Evolutionary conservation across 352 stramenopile species (phyloP), one percentile per base, ranked within the genome.

Genomic region (Peronospora belbahrii): DNA sequence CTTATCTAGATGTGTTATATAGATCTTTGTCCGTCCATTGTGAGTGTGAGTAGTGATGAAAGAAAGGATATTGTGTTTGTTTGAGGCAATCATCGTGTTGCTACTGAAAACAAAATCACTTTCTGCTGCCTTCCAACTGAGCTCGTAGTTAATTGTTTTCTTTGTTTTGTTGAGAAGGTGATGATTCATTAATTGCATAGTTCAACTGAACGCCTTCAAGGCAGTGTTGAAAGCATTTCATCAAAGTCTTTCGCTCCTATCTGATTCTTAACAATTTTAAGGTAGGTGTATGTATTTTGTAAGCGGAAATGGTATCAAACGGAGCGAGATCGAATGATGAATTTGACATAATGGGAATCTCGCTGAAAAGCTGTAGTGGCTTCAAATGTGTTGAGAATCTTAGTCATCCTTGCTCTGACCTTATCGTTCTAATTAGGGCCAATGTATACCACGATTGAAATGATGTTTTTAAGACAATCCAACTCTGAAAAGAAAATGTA

Each of bases 111-210:
- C 63, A 77, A 67, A 74, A 79, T 71, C 66, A 83, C 70, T 86
- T 86, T 86, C 74, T 86, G 74, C 72, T 86, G 74, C 74, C 74
- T 85, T 86, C 71, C 74, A 76, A 86, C 74, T 83, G 74, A 86
- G 74, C 74, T 83, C 80, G 64, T 37, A n/a, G 27, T 22, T 45
- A 6, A n/a, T 32, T 34, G 13, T 42, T 35, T 18, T 32, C 8
- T 42, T 8, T 56, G 22, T 41, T 6, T 9, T 55, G 15, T 63
- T 68, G 69, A 72, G 62, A 52, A 84, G 56, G 50, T 83, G 69
- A 84, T 78, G 71, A 84, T 65, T 65, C 42, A 70, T 48, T 64
- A 56, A 67, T 80, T 14, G 70, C 74, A 86, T 86, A 86, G 74
- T 86, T 86, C 74, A 86, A 81, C 74, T 83, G 74, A 86, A 73